phyloP scores from a whole-genome alignment of 1,284 basidiomycete species.

The Ganoderma lucidum region DNA sequence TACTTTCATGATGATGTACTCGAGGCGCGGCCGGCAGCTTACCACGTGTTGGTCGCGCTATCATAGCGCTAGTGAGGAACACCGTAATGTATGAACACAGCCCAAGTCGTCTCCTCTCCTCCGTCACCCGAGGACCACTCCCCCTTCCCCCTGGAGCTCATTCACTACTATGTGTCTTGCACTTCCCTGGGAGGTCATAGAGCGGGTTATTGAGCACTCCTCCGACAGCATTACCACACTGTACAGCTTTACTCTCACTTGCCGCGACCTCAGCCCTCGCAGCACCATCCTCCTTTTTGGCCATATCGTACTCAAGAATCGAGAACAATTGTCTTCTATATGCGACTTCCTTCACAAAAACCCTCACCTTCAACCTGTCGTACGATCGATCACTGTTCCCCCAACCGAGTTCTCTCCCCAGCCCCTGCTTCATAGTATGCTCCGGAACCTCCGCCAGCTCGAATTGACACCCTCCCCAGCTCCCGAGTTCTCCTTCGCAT shows the following conservation, averaged over 20 bases:
- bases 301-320: neutral
- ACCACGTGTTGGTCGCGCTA: too few species aligned
- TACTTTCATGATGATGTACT: too few species aligned
- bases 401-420: neutral
- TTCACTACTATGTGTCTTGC: neutral
- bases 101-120: too few species aligned
- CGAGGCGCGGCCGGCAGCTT: too few species aligned
- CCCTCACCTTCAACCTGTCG: neutral
- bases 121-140: neutral
- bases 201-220: neutral
- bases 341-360: neutral
- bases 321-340: neutral
- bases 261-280: neutral
- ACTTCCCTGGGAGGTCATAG: slow-evolving; percentile 6
- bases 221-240: neutral
- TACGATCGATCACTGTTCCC: neutral
- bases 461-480: neutral
- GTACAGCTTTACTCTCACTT: neutral
- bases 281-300: neutral
- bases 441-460: neutral
- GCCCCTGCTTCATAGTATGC: neutral
- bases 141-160: slow-evolving; percentile 54
- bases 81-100: too few species aligned
- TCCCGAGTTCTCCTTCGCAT: too few species aligned
- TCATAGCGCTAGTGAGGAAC: too few species aligned